Evolutionary conservation across 805 yeast genomes (phyloP).

Genomic region (Metschnikowia noctiluminum): DNA sequence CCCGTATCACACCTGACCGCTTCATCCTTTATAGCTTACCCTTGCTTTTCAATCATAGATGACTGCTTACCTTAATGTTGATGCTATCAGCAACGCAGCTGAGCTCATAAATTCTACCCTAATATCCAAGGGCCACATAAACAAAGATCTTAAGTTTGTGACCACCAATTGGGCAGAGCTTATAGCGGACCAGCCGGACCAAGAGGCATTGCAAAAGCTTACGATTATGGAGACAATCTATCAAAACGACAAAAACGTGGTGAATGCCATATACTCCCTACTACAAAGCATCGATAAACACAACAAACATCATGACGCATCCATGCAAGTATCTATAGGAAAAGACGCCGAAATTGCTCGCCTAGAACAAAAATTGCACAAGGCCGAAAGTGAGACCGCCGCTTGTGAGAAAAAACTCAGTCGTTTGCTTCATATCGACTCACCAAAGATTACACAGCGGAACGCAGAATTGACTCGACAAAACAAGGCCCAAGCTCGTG

Average conservation of each 20-base stretch:
- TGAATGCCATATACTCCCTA: conserved; percentile 36
- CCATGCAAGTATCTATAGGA: conserved; percentile 26
- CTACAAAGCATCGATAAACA: conserved; percentile 31
- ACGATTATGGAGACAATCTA: conserved; percentile 28
- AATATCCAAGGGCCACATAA: conserved; percentile 33
- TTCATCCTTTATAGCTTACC: neutral
- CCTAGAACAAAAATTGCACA: conserved; percentile 21
- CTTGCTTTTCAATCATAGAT: conserved; percentile 1
- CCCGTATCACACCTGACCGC: no score
- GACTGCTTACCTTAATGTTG: conserved; percentile 26
- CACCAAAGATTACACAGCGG: conserved; percentile 15
- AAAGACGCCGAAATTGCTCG: conserved; percentile 29
- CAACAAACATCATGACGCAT: conserved; percentile 28
- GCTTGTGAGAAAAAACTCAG: conserved; percentile 19
- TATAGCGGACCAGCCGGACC: conserved; percentile 23
- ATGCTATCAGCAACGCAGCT: conserved; percentile 35
- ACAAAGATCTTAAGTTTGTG: conserved; percentile 29
- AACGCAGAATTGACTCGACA: conserved; percentile 12
- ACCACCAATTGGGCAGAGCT: conserved; percentile 35
- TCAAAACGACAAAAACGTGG: conserved; percentile 35
- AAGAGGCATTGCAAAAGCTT: conserved; percentile 14
- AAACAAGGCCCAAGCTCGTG: conserved; percentile 29
- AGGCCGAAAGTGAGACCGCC: conserved; percentile 20
- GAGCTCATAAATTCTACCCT: conserved; percentile 35
- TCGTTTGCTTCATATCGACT: conserved; percentile 17